Evolutionary conservation across 139 green algal species (phyloP).

Genomic region (Micromonas pusilla): DNA sequence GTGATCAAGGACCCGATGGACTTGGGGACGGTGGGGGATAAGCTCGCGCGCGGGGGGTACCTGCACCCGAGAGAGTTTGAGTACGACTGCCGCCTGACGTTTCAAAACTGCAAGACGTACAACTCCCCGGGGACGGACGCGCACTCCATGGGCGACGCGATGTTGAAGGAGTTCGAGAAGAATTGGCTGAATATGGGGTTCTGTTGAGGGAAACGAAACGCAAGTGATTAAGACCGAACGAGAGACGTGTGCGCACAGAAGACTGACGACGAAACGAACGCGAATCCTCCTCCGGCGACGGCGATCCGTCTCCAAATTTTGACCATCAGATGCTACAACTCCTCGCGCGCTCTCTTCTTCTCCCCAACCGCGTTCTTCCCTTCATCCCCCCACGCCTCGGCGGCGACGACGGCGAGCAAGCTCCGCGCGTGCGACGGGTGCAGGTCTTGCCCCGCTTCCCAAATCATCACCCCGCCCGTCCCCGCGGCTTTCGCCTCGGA

Average conservation of each 20-base stretch:
- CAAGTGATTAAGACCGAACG: background rate
- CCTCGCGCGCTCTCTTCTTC: too few species aligned
- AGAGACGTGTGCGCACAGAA: background rate
- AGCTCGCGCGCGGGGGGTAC: background rate
- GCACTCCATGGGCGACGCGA: background rate
- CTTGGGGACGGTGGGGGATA: slow-evolving; percentile 45
- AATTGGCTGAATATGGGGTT: background rate
- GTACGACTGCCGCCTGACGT: slow-evolving; percentile 46
- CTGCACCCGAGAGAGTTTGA: slow-evolving; percentile 27
- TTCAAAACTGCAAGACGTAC: slow-evolving; percentile 56
- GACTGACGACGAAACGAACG: background rate
- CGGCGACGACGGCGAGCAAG: background rate
- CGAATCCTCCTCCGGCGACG: too few species aligned
- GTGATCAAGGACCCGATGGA: slow-evolving; percentile 74
- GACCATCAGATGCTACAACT: too few species aligned
- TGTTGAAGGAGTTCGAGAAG: background rate
- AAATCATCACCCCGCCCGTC: slow-evolving; percentile 20
- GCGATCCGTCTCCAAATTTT: too few species aligned
- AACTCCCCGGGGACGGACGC: slow-evolving; percentile 35
- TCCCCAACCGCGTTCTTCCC: background rate
- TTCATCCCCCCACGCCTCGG: background rate
- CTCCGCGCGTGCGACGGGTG: background rate
- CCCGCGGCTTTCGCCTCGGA: background rate
- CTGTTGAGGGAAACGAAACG: background rate
- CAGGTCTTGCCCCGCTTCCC: slow-evolving; percentile 11